Percentiles rank a stretch among this genome's conserved stretches.
Evolutionary conservation across 768 basidiomycete species (phyloP).

Genomic region (Lactarius deliciosus): DNA sequence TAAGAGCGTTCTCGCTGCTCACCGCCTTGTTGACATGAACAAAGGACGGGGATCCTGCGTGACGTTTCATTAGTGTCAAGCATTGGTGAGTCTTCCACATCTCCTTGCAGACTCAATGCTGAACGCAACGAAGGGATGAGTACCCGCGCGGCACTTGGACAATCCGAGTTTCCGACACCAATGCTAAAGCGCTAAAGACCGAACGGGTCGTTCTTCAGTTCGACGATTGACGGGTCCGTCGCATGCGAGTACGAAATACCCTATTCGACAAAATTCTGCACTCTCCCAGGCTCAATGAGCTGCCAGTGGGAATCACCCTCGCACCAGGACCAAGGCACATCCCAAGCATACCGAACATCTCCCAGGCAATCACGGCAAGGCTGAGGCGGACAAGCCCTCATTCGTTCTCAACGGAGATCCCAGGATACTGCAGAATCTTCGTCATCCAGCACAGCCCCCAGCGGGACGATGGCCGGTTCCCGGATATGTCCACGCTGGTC

Average conservation of each 20-base stretch:
- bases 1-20: slow-evolving; percentile 77
- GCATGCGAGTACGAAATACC: slow-evolving; percentile 64
- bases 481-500: slow-evolving; percentile 70
- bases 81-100: slow-evolving; percentile 70
- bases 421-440: slow-evolving; percentile 32
- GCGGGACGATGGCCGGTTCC: slow-evolving; percentile 61
- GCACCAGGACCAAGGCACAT: slow-evolving; percentile 56
- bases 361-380: slow-evolving; percentile 80
- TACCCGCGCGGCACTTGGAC: slow-evolving; percentile 89
- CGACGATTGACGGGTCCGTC: slow-evolving; percentile 67
- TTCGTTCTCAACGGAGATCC: slow-evolving; percentile 42
- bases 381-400: slow-evolving; percentile 69
- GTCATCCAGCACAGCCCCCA: slow-evolving; percentile 26
- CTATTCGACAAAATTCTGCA: slow-evolving; percentile 50
- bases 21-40: slow-evolving; percentile 63
- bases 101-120: slow-evolving; percentile 19
- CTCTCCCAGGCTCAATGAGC: slow-evolving; percentile 38
- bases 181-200: slow-evolving; percentile 50
- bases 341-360: slow-evolving; percentile 86
- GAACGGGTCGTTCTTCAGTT: slow-evolving; percentile 86
- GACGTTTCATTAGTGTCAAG: slow-evolving; percentile 97
- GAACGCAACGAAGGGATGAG: slow-evolving; percentile 70
- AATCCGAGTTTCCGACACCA: slow-evolving; percentile 79
- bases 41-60: slow-evolving; percentile 77
- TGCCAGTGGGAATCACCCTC: slow-evolving; percentile 37